phyloP scores from a whole-genome alignment of 306 rosid genomes.

The Cucumis sativus region Cucumber_9930_V3 NC_026656.2:234001-234500 shows the following conservation, averaged over 20 bases:
- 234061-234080: not conserved
- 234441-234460: conserved; percentile 15
- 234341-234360: conserved; percentile 6
- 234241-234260: conserved; percentile 8
- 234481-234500: conserved; percentile 11
- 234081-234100: not conserved
- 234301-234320: conserved; percentile 13
- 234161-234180: not conserved
- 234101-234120: not conserved
- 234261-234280: conserved; percentile 11
- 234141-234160: not conserved
- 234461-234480: conserved; percentile 11
- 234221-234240: not conserved
- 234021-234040: conserved; percentile 4
- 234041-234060: not conserved
- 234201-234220: not conserved
- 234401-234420: conserved; percentile 12
- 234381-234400: conserved; percentile 15
- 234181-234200: not conserved
- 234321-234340: conserved; percentile 13
- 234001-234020: not conserved
- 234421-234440: conserved; percentile 10
- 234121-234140: not conserved
- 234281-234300: conserved; percentile 5
- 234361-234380: conserved; percentile 10